Evolutionary conservation across 1,284 basidiomycete genomes (phyloP).

Genomic region (Psilocybe mexicana): DNA sequence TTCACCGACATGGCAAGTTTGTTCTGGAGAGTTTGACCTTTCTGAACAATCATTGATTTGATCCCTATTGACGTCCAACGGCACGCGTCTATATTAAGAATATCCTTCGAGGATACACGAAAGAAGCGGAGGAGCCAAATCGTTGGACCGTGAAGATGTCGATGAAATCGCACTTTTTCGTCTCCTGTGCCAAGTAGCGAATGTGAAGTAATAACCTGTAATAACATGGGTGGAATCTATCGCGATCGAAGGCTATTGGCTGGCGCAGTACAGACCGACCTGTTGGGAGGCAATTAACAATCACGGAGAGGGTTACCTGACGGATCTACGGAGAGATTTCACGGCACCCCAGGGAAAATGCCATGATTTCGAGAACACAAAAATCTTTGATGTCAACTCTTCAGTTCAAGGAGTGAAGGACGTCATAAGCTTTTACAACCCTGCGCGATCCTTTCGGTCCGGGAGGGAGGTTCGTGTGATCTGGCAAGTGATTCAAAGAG

Average conservation of each 20-base stretch:
- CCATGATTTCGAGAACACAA: neutral
- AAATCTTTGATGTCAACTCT: neutral
- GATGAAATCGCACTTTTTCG: slow-evolving; percentile 42
- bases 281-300: slow-evolving; percentile 14
- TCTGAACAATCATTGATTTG: slow-evolving; percentile 7
- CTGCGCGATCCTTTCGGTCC: neutral
- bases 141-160: slow-evolving; percentile 29
- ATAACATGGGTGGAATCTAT: too few species aligned
- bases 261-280: neutral
- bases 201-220: neutral
- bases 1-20: neutral
- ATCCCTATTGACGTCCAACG: slow-evolving; percentile 8
- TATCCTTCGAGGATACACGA: slow-evolving; percentile 29
- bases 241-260: slow-evolving; percentile 3
- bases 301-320: slow-evolving; percentile 7
- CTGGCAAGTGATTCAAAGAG: neutral
- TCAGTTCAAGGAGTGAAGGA: too few species aligned
- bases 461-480: neutral
- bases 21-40: neutral
- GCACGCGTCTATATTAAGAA: slow-evolving; percentile 13
- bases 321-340: neutral
- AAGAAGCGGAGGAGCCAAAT: slow-evolving; percentile 32
- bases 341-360: neutral
- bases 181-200: slow-evolving; percentile 12
- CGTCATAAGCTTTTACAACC: neutral